Base-by-base conservation (phyloP, 2,329 filamentous ascomycete species). In the Corynespora cassiicola region DNA sequence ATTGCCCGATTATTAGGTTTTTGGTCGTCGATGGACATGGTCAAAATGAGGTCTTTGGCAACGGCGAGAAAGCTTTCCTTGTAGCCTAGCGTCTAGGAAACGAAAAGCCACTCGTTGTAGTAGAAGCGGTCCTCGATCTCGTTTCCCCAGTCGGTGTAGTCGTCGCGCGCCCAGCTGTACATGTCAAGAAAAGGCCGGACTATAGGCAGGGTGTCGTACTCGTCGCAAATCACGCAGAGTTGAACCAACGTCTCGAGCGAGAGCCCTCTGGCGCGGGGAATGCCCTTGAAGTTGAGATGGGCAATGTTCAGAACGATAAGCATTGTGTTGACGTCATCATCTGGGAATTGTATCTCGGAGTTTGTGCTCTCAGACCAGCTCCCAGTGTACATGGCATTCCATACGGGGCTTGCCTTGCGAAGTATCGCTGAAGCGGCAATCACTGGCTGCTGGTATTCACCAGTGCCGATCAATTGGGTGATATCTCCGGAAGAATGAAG, bases 151-250 rank as follows among this genome's bases (percentile, higher is more conserved):
- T n/a, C n/a, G n/a, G n/a, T n/a, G n/a, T n/a, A n/a, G n/a, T n/a
- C n/a, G n/a, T n/a, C n/a, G n/a, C n/a, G n/a, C 15, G 42, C 37
- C 47, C 50, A 53, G 6, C 26, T 22, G 11, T 53, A 27, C 2
- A 36, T 15, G 15, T 39, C 23, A 6, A 37, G 8, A 22, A 45
- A 72, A 5, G 66, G 62, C 2, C 42, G 39, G 58, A 74, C 51
- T 45, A 58, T 27, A 39, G 28, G 31, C 7, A 50, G 44, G 6
- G 49, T 23, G 19, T 53, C 54, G 30, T 69, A 69, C 19, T 64
- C 63, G 38, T 66, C 61, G 31, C 57, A 55, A 15, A 65, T 26
- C 8, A 60, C 45, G 0, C 61, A 54, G 7, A 68, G 39, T 11
- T 54, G 36, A 4, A 56, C 44, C 5, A 68, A 42, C 6, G 41